Conservation (phyloP, 2,329 filamentous ascomycete genomes). For the Penicillium aurantiogriseum region DNA sequence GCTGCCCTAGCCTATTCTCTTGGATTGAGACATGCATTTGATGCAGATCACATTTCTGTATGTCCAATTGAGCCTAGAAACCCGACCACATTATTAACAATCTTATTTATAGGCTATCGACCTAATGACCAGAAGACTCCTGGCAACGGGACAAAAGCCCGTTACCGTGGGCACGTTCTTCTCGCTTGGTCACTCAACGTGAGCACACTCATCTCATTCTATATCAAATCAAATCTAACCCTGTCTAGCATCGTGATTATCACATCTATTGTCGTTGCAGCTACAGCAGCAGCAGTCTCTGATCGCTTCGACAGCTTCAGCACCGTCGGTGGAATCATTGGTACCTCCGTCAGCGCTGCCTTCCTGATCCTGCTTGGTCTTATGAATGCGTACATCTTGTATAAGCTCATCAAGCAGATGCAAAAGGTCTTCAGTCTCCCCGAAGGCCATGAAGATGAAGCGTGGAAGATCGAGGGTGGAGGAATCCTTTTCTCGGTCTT, state of each 20-base stretch:
- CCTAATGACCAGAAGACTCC: slow-evolving; percentile 84
- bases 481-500: slow-evolving; percentile 73
- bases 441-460: slow-evolving; percentile 48
- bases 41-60: slow-evolving; percentile 84
- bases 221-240: slow-evolving; percentile 3
- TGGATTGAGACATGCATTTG: slow-evolving; percentile 89
- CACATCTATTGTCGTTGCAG: slow-evolving; percentile 88
- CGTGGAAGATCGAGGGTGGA: slow-evolving; percentile 70
- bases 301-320: slow-evolving; percentile 78
- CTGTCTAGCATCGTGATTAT: slow-evolving; percentile 70
- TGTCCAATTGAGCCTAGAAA: background rate
- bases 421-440: slow-evolving; percentile 55
- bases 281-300: slow-evolving; percentile 79
- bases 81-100: slow-evolving; percentile 24
- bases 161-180: slow-evolving; percentile 95
- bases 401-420: slow-evolving; percentile 70
- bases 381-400: slow-evolving; percentile 84
- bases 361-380: slow-evolving; percentile 79
- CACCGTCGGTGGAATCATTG: slow-evolving; percentile 80
- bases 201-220: slow-evolving; percentile 12
- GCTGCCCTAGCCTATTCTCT: slow-evolving; percentile 84
- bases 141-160: slow-evolving; percentile 79
- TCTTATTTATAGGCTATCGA: slow-evolving; percentile 70
- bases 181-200: slow-evolving; percentile 86
- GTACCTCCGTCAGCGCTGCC: slow-evolving; percentile 78